phyloP scores from a whole-genome alignment of 1,284 basidiomycete species.

The Butyriboletus regius region DNA sequence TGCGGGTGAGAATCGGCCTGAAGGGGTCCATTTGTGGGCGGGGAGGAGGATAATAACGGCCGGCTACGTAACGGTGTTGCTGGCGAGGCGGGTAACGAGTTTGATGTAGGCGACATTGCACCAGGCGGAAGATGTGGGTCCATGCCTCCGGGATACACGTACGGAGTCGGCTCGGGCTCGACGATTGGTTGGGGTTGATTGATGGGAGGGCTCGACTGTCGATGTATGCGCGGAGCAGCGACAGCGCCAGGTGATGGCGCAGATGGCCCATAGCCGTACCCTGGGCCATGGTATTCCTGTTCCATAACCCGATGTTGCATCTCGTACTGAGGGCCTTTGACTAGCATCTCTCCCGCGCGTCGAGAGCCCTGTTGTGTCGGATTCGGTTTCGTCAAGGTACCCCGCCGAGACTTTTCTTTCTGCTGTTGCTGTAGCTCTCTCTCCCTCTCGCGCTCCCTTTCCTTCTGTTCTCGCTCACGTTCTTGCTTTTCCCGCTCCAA shows the following conservation, averaged over 20 bases:
- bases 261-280: conserved; percentile 32
- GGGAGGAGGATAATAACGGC: conserved; percentile 21
- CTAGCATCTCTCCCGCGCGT: conserved; percentile 75
- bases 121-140: conserved; percentile 21
- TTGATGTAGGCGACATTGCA: conserved; percentile 11
- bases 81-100: conserved; percentile 12
- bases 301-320: conserved; percentile 88
- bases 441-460: conserved; percentile 38
- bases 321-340: conserved; percentile 84
- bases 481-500: conserved; percentile 43
- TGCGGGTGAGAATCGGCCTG: conserved; percentile 16
- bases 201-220: conserved; percentile 28
- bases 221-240: conserved; percentile 28
- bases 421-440: conserved; percentile 40
- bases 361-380: conserved; percentile 39
- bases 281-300: conserved; percentile 57
- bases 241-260: conserved; percentile 19
- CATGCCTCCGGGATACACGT: conserved; percentile 16
- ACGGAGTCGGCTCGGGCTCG: conserved; percentile 23
- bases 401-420: conserved; percentile 49
- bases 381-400: conserved; percentile 50
- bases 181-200: conserved; percentile 20
- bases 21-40: conserved; percentile 25
- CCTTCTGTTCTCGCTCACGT: conserved; percentile 39
- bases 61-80: conserved; percentile 11